These are phyloP conservation scores for Zymoseptoria ardabiliae DNA, from an alignment of 2,329 filamentous ascomycete species.

Conservation along the genomic window DNA sequence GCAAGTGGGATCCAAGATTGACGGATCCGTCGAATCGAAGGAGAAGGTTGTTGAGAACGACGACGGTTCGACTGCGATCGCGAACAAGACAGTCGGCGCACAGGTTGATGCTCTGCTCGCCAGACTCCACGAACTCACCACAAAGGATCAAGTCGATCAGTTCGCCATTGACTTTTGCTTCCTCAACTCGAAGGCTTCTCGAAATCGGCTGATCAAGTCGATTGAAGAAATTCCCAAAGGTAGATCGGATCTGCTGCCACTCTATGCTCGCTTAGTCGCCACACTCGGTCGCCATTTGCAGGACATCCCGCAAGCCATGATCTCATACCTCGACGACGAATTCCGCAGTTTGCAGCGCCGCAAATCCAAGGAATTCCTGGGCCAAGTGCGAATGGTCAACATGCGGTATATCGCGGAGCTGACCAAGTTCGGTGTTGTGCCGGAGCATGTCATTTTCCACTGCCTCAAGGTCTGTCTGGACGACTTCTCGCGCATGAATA, in stretches of 20 bases:
- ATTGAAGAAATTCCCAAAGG: constrained; percentile 93
- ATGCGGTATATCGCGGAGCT: constrained; percentile 96
- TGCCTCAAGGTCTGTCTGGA: constrained; percentile 96
- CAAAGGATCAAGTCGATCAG: constrained; percentile 85
- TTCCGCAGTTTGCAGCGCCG: constrained; percentile 93
- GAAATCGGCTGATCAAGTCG: constrained; percentile 87
- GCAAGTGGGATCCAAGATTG: constrained; percentile 67
- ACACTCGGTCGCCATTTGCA: constrained; percentile 90
- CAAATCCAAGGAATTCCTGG: constrained; percentile 95
- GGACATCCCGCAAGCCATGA: constrained; percentile 85
- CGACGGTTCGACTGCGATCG: constrained; percentile 86
- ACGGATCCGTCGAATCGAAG: constrained; percentile 43
- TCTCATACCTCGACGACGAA: constrained; percentile 88
- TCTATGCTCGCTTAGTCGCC: constrained; percentile 86
- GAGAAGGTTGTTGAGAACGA: constrained; percentile 55
- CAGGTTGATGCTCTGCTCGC: constrained; percentile 88
- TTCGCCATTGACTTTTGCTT: constrained; percentile 96
- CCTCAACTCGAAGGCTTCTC: constrained; percentile 93
- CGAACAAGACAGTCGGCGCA: constrained; percentile 94
- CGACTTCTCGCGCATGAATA: constrained; percentile 97
- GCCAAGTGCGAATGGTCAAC: constrained; percentile 86
- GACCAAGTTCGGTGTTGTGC: constrained; percentile 96
- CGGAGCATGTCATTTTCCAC: constrained; percentile 97
- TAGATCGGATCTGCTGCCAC: constrained; percentile 79
- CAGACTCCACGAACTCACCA: constrained; percentile 82